These are phyloP conservation scores for Cicer pinnatifidum DNA, from an alignment of 306 rosid genomes.

Conservation along the genomic window DNA sequence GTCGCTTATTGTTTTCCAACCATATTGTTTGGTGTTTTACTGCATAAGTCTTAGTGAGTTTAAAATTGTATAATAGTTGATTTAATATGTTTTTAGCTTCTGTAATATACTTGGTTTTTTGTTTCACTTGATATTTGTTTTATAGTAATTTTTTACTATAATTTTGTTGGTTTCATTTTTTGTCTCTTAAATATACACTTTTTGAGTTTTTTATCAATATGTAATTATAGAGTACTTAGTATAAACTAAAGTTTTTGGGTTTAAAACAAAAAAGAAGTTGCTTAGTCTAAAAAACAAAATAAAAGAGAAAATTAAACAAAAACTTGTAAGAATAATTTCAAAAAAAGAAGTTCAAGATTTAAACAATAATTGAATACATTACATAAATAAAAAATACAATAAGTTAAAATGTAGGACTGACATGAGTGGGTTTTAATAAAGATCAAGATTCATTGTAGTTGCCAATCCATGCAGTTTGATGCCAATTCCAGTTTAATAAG, in stretches of 20 bases:
- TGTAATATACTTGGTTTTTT: background rate
- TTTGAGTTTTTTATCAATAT: background rate
- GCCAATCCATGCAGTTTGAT: no score
- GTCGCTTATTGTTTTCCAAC: constrained; percentile 12
- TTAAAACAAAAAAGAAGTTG: background rate
- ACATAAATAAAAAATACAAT: background rate
- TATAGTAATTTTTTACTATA: no score
- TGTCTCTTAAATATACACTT: background rate
- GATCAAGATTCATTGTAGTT: no score
- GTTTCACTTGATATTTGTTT: no score
- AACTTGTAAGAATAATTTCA: background rate
- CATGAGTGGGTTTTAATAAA: background rate
- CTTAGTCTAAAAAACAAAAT: background rate
- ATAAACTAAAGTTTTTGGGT: background rate
- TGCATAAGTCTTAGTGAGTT: background rate
- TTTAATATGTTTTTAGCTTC: background rate
- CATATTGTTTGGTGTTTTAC: background rate
- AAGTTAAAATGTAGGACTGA: background rate
- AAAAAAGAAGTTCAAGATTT: background rate
- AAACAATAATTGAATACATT: background rate
- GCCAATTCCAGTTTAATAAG: background rate
- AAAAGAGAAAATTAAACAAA: background rate
- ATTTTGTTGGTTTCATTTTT: no score
- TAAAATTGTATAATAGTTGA: background rate
- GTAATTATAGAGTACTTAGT: background rate